Conservation (phyloP, 1,139 yeast genomes). For the Taphrina deformans region DNA sequence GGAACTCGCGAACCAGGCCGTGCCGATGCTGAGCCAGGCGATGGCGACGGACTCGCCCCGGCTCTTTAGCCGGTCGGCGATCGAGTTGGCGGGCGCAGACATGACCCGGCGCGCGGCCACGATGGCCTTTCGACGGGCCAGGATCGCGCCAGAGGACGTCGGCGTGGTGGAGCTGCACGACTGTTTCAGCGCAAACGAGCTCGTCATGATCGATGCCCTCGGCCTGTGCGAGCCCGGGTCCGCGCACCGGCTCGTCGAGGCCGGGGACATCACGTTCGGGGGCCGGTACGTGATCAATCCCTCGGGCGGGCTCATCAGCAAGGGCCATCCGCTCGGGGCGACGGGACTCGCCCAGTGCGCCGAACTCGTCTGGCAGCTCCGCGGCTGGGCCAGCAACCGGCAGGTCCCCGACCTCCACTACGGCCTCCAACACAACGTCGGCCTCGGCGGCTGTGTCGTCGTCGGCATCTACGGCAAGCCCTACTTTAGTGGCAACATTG, state of each 20-base stretch:
- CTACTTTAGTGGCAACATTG: conserved; percentile 22
- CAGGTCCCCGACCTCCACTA: conserved; percentile 41
- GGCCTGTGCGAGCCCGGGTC: conserved; percentile 42
- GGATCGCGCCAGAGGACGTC: conserved; percentile 41
- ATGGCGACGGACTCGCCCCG: conserved; percentile 41
- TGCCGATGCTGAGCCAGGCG: conserved; percentile 43
- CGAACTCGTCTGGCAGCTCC: conserved; percentile 44
- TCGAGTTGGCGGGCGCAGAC: conserved; percentile 43
- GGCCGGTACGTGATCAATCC: conserved; percentile 44
- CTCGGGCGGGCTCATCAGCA: conserved; percentile 44
- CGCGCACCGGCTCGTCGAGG: conserved; percentile 42
- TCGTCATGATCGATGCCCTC: conserved; percentile 42
- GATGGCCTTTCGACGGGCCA: conserved; percentile 39
- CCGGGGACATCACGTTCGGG: conserved; percentile 43
- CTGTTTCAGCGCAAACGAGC: conserved; percentile 44
- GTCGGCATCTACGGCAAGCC: conserved; percentile 32
- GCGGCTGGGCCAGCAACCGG: conserved; percentile 45
- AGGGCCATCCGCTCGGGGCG: conserved; percentile 46
- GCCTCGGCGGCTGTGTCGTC: conserved; percentile 35
- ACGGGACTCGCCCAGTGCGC: conserved; percentile 45
- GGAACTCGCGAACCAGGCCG: conserved; percentile 41
- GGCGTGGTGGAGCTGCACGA: conserved; percentile 45
- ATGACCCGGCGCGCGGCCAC: conserved; percentile 42
- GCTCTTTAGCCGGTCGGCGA: conserved; percentile 41
- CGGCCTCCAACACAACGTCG: conserved; percentile 44